Evolutionary conservation across 1,284 basidiomycete species (phyloP), one percentile per base, ranked within the genome.

Genomic region (Anthracocystis walkeri): DNA sequence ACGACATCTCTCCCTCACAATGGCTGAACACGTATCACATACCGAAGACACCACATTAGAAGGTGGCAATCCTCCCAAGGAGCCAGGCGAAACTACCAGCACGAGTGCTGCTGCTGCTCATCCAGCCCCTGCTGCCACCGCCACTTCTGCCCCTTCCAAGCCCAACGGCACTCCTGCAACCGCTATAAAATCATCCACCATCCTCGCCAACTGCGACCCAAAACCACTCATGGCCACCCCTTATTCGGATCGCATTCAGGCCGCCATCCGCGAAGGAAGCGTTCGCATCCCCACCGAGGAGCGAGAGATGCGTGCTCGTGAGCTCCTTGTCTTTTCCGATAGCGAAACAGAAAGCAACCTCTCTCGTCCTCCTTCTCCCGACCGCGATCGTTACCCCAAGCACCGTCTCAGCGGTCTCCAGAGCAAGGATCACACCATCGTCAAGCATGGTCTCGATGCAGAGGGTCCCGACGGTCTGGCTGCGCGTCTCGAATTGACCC

Each of bases 341-440:
- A 75, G 68, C 54, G 80, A 82, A 46, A 82, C 80, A 25, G 80
- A 82, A 41, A 80, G 79, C 54, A 80, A 80, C 55, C 66, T 82
- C 50, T 82, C 80, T 14, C 67, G 80, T 35, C 80, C 80, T 12
- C 80, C 80, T 12, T 79, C 79, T 12, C 80, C 80, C 20, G 79
- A 80, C 48, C 67, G 72, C 55, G 64, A 70, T 46, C 61, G 70
- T 45, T 80, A 61, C 59, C 80, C 80, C 42, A 80, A 80, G 62
- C 78, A 78, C 23, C 65, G 80, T 45, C 69, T 82, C 48, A 75
- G 79, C 58, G 80, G 80, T 44, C 62, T 81, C 23, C 80, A 82
- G 65, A 65, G 61, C 73, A 79, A 79, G 41, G 80, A 82, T 31
- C 65, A 68, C 31, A 68, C 58, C 44, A 78, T 80, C 3, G 77